Percentiles rank a stretch among this genome's conserved stretches.
phyloP scores from a whole-genome alignment of 768 basidiomycete species.

The Leccinum olivaceopallidum region DNA sequence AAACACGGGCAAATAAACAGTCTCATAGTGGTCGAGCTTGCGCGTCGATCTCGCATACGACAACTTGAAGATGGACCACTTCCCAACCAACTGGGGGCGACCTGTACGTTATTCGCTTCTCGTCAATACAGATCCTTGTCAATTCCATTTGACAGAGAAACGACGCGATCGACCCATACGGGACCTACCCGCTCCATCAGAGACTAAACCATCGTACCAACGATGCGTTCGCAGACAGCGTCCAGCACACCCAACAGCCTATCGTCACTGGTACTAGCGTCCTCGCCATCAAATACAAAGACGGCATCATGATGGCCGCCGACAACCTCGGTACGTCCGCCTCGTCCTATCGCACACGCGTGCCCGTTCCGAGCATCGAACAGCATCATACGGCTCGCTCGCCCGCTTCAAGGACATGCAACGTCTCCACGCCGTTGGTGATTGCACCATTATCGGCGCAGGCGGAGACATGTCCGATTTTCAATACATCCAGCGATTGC shows the following conservation, averaged over 20 bases:
- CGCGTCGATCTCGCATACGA: slow-evolving; percentile 17
- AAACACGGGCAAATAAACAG: slow-evolving; percentile 24
- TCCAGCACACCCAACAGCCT: slow-evolving; percentile 88
- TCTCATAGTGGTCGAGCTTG: slow-evolving; percentile 24
- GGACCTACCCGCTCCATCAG: slow-evolving; percentile 73
- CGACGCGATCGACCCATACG: slow-evolving; percentile 73
- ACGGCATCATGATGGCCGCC: slow-evolving; percentile 97
- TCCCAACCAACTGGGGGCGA: slow-evolving; percentile 81
- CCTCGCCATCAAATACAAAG: slow-evolving; percentile 91
- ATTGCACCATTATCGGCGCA: slow-evolving; percentile 85
- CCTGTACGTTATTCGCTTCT: slow-evolving; percentile 49
- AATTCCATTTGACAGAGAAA: slow-evolving; percentile 41
- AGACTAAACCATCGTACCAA: slow-evolving; percentile 48
- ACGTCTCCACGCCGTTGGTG: slow-evolving; percentile 83
- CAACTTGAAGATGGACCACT: slow-evolving; percentile 65
- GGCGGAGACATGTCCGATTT: slow-evolving; percentile 98
- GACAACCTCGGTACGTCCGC: slow-evolving; percentile 83
- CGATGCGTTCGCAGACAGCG: slow-evolving; percentile 62
- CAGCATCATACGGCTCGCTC: slow-evolving; percentile 95
- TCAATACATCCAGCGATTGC: slow-evolving; percentile 81
- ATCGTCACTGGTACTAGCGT: slow-evolving; percentile 98
- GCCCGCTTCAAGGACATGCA: slow-evolving; percentile 95
- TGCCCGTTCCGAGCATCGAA: not conserved
- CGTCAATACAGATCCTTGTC: not conserved
- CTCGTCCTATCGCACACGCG: not conserved